Base-by-base conservation (phyloP, 768 basidiomycete genomes). In the Boletellus ananiceps region DNA sequence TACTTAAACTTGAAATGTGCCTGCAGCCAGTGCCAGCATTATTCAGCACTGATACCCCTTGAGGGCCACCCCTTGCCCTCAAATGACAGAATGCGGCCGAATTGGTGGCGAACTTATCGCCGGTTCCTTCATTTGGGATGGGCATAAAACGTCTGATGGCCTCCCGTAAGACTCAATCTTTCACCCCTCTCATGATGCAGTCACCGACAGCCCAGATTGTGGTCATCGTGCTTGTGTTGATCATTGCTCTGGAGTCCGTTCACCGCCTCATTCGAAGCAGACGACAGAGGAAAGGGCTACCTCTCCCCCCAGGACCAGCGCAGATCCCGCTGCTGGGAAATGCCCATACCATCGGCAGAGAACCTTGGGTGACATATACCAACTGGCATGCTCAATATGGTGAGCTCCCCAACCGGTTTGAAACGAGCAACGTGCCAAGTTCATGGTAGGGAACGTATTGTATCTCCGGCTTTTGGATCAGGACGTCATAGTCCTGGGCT, bases 391-490 rank as follows among this genome's bases (percentile, higher is more conserved):
- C 32, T 14, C 40, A 32, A 9, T 48, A 53, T 13, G 39, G 39
- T 40, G 14, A 15, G 39, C n/a, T 12, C 5, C 23, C 23, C 14
- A 25, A 9, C 14, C 25, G 7, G 12, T 16, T 5, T 13, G 8
- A 6, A 13, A 15, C 25, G 39, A 15, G 1, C 16, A 8, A 8
- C n/a, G 9, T 36, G n/a, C 8, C 25, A 21, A 27, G 14, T 38
- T 21, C 23, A 40, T n/a, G 23, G 14, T 29, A 74, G 71, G 74
- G 2, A 59, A 71, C 1, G 54, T 81, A 11, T 69, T 81, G 31
- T 75, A 75, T 13, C 71, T 76, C 49, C 67, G 69, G 13, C 64
- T 75, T 18, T 73, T 75, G 56, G 77, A 74, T 48, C 67, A 70
- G 16, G 64, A 62, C 9, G 65, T 72, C 25, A 60, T 80, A 32